These are phyloP conservation scores for Amborella trichopoda DNA, from an alignment of 164 flowering plant genomes.

Conservation along the genomic window DNA sequence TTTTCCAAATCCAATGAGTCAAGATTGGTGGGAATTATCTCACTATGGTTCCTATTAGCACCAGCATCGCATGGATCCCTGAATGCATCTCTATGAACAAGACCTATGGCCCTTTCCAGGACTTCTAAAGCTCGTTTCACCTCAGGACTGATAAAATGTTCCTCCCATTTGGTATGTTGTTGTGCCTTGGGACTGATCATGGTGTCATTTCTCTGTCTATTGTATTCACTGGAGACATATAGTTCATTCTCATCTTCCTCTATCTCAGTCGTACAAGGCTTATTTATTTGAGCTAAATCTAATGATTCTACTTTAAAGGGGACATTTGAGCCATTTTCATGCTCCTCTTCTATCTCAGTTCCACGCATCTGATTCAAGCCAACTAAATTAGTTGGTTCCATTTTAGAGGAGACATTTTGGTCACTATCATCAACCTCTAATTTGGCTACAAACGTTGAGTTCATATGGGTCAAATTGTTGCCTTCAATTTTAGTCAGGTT, in stretches of 20 bases:
- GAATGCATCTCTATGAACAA: conserved; percentile 23
- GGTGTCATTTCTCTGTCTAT: not conserved
- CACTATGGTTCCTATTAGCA: conserved; percentile 5
- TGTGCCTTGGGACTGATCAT: conserved; percentile 1
- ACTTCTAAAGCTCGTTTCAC: conserved; percentile 61
- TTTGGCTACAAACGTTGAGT: no score
- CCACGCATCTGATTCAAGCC: no score
- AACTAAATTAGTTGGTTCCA: no score
- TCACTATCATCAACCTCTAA: not conserved
- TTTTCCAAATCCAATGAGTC: conserved; percentile 8
- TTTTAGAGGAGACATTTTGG: conserved; percentile 1
- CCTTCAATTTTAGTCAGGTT: not conserved
- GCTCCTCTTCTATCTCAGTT: conserved; percentile 4
- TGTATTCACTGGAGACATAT: not conserved
- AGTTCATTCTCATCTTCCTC: conserved; percentile 35
- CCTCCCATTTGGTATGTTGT: conserved; percentile 8
- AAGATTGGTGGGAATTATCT: conserved; percentile 9
- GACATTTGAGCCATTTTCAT: no score
- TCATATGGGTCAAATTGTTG: no score
- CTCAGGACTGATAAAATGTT: conserved; percentile 32
- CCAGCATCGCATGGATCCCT: no score
- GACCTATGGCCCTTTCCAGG: conserved; percentile 41
- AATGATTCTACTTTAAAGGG: not conserved
- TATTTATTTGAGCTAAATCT: not conserved
- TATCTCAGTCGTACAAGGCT: conserved; percentile 25